Percentiles rank a stretch among this genome's conserved stretches.
Conservation (phyloP, 2,329 filamentous ascomycete genomes). For the Bipolaris oryzae region DNA sequence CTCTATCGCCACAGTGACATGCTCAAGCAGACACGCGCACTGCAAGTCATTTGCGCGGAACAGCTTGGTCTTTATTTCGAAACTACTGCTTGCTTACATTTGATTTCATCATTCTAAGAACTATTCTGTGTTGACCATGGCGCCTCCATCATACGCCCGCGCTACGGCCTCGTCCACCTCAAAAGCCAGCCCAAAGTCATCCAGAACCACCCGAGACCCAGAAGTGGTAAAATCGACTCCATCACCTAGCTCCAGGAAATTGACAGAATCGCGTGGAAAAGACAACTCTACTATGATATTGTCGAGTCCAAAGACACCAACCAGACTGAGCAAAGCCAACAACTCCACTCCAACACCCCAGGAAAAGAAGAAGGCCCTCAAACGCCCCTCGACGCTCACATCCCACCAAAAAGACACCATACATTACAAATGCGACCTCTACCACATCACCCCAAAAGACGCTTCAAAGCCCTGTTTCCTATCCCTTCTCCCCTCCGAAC, state of each 20-base stretch:
- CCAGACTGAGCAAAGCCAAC: background rate
- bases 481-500: slow-evolving; percentile 8
- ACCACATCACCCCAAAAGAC: slow-evolving; percentile 6
- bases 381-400: slow-evolving; percentile 12
- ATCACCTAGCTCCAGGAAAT: background rate
- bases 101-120: background rate
- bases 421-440: slow-evolving; percentile 7
- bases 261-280: background rate
- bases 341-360: background rate
- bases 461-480: slow-evolving; percentile 5
- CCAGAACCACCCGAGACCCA: background rate
- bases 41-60: background rate
- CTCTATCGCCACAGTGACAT: background rate
- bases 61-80: background rate
- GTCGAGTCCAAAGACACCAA: background rate
- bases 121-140: slow-evolving; percentile 11
- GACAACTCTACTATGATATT: background rate
- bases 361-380: slow-evolving; percentile 5
- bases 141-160: slow-evolving; percentile 27
- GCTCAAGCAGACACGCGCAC: background rate
- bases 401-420: slow-evolving; percentile 4
- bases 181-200: slow-evolving; percentile 6
- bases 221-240: background rate
- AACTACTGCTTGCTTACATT: background rate
- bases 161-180: slow-evolving; percentile 25